A percentile compares a stretch with the other conserved stretches of the same genome.
These are phyloP conservation scores for Benincasa hispida DNA, from an alignment of 306 rosid genomes.

Conservation along the genomic window DNA sequence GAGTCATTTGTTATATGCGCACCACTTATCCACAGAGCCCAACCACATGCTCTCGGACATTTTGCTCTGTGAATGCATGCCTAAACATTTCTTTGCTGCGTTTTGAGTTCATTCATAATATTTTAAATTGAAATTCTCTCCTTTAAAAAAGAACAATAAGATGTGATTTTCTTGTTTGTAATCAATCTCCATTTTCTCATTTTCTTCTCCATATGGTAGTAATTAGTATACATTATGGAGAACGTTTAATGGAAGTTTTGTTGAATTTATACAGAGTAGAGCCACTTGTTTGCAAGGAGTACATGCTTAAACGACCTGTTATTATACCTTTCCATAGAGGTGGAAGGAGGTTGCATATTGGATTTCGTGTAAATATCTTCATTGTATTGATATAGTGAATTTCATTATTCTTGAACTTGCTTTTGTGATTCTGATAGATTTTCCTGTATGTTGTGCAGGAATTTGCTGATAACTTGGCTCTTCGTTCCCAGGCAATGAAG, in stretches of 20 bases:
- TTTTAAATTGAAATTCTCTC: background rate
- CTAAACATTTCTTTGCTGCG: background rate
- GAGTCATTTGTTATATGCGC: background rate
- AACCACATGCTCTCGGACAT: background rate
- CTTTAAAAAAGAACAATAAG: background rate
- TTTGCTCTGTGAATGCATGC: background rate
- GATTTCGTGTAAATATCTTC: slow-evolving; percentile 56
- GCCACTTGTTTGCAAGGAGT: slow-evolving; percentile 93
- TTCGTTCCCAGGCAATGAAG: slow-evolving; percentile 62
- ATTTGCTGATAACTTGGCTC: slow-evolving; percentile 74
- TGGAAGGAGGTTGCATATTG: slow-evolving; percentile 91
- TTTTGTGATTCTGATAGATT: slow-evolving; percentile 8
- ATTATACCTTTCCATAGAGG: slow-evolving; percentile 91
- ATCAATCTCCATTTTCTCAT: background rate
- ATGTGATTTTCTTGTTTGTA: background rate
- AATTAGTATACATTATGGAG: background rate
- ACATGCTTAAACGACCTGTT: slow-evolving; percentile 55
- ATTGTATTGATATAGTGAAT: background rate
- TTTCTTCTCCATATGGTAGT: background rate
- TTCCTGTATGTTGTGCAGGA: slow-evolving; percentile 36
- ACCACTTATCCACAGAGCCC: background rate
- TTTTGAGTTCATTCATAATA: background rate
- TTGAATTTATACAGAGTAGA: slow-evolving; percentile 51
- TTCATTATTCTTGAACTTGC: background rate
- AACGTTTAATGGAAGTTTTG: slow-evolving; percentile 4